Percentiles rank a stretch among this genome's conserved stretches.
Evolutionary conservation across 75 land plant genomes (phyloP).

Genomic region (Picea glauca): DNA sequence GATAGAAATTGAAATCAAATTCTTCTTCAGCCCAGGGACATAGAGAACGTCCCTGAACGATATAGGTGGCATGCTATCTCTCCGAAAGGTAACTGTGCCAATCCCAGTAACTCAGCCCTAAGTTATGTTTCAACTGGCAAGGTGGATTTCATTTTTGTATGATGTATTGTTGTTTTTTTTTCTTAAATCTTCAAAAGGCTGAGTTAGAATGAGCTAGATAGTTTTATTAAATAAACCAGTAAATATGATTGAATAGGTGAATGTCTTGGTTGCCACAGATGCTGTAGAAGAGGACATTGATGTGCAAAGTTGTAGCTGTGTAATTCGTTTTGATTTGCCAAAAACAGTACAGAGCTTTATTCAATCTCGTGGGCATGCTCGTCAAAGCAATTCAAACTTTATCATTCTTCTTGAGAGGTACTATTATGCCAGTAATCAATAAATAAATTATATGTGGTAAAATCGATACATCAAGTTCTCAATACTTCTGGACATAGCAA

Average conservation of each 20-base stretch:
- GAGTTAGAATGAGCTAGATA: conserved; percentile 47
- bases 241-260: conserved; percentile 42
- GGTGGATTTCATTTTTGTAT: no score
- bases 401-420: conserved; percentile 83
- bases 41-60: no score
- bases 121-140: no score
- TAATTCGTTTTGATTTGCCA: conserved; percentile 87
- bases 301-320: conserved; percentile 78
- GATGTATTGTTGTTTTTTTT: not conserved
- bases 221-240: conserved; percentile 79
- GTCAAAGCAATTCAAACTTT: conserved; percentile 49
- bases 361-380: conserved; percentile 87
- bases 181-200: not conserved
- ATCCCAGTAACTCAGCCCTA: conserved; percentile 24
- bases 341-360: conserved; percentile 83
- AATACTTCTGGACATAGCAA: not conserved
- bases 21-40: no score
- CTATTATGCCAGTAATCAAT: not conserved
- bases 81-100: no score
- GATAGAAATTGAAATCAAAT: no score
- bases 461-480: not conserved
- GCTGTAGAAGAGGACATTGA: conserved; percentile 93
- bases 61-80: no score
- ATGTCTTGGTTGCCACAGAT: conserved; percentile 81
- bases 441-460: not conserved